A percentile compares a stretch with the other conserved stretches of the same genome.
phyloP scores from a whole-genome alignment of 2,329 filamentous ascomycete species.

The Colletotrichum cordylinicola region DNA sequence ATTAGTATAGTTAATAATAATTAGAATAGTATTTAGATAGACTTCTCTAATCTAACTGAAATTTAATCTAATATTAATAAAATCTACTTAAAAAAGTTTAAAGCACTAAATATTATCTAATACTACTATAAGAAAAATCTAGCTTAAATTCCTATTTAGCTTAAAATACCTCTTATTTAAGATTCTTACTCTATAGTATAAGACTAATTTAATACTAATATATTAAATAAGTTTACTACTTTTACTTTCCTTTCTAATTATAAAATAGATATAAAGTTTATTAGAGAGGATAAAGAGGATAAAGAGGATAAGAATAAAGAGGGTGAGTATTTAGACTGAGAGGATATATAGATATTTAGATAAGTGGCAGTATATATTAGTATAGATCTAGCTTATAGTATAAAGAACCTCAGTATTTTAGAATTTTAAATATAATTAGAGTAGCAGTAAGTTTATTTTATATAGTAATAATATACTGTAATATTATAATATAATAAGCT shows the following conservation, averaged over 20 bases:
- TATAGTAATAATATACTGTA: background rate
- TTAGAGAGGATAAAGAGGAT: background rate
- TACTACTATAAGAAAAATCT: background rate
- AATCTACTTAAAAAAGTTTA: background rate
- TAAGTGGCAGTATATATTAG: no score
- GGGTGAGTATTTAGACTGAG: no score
- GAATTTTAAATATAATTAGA: background rate
- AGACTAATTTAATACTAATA: background rate
- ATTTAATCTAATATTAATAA: background rate
- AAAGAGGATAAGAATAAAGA: no score
- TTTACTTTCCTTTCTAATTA: background rate
- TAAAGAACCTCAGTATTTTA: background rate
- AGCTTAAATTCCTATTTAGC: background rate
- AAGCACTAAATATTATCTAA: background rate
- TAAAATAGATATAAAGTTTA: background rate
- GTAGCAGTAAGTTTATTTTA: background rate
- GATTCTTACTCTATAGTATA: background rate
- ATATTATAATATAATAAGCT: background rate
- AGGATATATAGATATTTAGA: no score
- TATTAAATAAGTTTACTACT: background rate
- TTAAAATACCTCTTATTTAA: background rate
- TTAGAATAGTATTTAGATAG: background rate
- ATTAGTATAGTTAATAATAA: no score
- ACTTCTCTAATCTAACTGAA: background rate
- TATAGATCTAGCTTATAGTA: no score